phyloP scores from a whole-genome alignment of 208 protist species.

The Balamuthia mandrillaris region DNA sequence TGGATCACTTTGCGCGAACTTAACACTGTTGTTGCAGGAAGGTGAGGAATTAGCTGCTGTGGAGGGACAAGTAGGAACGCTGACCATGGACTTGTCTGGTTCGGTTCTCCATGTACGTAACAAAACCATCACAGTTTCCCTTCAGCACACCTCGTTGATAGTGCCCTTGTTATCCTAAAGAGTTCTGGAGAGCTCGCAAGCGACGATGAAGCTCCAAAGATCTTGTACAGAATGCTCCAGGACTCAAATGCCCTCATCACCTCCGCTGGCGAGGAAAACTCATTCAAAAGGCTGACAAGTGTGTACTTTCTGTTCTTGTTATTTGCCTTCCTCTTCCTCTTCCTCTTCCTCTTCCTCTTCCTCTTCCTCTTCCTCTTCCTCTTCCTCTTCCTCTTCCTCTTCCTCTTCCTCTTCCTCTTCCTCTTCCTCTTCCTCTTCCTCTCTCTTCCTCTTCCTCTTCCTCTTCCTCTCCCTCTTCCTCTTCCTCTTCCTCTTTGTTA shows the following conservation, averaged over 20 bases:
- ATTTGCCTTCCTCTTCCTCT: neutral
- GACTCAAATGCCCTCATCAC: neutral
- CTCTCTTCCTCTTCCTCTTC: neutral
- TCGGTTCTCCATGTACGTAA: neutral
- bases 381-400: neutral
- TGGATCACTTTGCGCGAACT: no score
- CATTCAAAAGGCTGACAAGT: neutral
- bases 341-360: neutral
- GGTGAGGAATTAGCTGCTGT: neutral
- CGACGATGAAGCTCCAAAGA: no score
- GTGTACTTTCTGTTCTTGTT: neutral
- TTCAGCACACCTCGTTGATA: neutral
- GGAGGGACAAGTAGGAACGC: neutral
- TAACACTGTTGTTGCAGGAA: neutral
- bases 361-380: neutral
- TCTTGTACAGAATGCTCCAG: no score
- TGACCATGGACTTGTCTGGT: neutral
- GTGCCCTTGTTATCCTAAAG: neutral
- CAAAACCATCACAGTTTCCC: neutral
- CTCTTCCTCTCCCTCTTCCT: neutral
- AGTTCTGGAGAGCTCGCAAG: neutral
- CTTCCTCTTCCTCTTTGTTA: neutral
- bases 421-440: neutral
- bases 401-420: neutral
- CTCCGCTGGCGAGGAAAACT: neutral